These are phyloP conservation scores for Trichophyton benhamiae DNA, from an alignment of 2,329 filamentous ascomycete species.

Conservation along the genomic window DNA sequence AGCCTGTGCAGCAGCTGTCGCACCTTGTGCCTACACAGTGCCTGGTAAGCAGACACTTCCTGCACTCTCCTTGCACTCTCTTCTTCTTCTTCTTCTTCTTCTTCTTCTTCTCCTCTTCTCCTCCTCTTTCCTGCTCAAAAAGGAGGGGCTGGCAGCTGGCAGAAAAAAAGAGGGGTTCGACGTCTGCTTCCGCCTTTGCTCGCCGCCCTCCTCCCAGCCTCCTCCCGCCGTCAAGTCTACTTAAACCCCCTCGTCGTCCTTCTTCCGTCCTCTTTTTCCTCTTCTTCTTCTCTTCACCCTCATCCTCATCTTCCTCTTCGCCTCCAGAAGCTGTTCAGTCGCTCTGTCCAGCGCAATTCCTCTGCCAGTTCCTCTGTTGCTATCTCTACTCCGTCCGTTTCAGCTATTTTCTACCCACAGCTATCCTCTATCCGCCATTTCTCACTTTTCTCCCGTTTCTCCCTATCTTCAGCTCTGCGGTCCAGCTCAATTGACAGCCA, in stretches of 20 bases:
- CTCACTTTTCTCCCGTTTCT: slow-evolving; percentile 13
- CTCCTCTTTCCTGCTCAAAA: background rate
- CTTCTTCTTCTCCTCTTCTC: background rate
- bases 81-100: background rate
- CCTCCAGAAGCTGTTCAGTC: slow-evolving; percentile 3
- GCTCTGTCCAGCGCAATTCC: slow-evolving; percentile 1
- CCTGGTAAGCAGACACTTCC: background rate
- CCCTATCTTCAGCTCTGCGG: background rate
- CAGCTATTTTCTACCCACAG: background rate
- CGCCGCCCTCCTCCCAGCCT: too few species aligned
- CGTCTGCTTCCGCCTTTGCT: too few species aligned
- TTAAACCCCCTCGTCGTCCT: slow-evolving; percentile 2
- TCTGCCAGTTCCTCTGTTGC: background rate
- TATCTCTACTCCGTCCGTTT: slow-evolving; percentile 5
- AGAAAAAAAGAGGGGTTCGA: too few species aligned
- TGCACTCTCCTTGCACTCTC: background rate
- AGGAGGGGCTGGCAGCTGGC: too few species aligned
- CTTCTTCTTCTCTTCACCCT: background rate
- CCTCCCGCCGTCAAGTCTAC: background rate
- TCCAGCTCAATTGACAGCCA: background rate
- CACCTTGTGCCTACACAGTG: background rate
- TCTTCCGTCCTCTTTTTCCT: background rate
- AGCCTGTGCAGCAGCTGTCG: background rate
- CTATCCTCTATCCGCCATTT: background rate
- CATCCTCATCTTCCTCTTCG: background rate